Evolutionary conservation across 371 early-diverging fungal genomes (phyloP), one percentile per base, ranked within the genome.

Genomic region (Lichtheimia hyalospora): DNA sequence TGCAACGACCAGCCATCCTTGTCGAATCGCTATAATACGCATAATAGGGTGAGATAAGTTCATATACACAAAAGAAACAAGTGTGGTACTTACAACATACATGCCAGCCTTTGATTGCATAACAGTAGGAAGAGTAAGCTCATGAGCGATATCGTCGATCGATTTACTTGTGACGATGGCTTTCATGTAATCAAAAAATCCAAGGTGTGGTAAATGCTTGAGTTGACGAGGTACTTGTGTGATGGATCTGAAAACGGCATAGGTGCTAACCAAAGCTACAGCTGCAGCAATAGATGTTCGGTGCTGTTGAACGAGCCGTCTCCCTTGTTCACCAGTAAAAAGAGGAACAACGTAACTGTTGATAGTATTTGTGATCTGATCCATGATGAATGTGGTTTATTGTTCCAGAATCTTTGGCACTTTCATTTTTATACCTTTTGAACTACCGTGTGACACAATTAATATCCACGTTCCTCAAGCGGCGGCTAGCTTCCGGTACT

Each of bases 1-100:
- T 60, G 46, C 13, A 72, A 52, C 2, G 46, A 42, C 72, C 72
- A 72, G 3, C 66, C 68, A 28, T 56, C 18, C 28, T 23, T 18
- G 46, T 53, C 49, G n/a, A 40, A 52, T 18, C 58, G 40, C 56
- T 57, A 10, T 34, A 8, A 5, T 34, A 10, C 8, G 10, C 10
- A 8, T 6, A 34, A 10, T 8, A 1, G 8, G 6, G 10, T 34
- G 34, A 5, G 10, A 34, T 34, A n/a, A n/a, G n/a, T n/a, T n/a
- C n/a, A n/a, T n/a, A n/a, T n/a, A n/a, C n/a, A n/a, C n/a, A n/a
- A n/a, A n/a, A n/a, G n/a, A n/a, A n/a, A n/a, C n/a, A n/a, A n/a
- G n/a, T 27, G 27, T 27, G 7, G 34, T 34, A 48, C 23, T 25
- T 60, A 60, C 65, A 49, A 53, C 40, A 40, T 60, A 60, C 1